Percentiles rank a stretch among this genome's conserved stretches.
Evolutionary conservation across 1,284 basidiomycete species (phyloP).

Genomic region (Salmacisia buchloeana): DNA sequence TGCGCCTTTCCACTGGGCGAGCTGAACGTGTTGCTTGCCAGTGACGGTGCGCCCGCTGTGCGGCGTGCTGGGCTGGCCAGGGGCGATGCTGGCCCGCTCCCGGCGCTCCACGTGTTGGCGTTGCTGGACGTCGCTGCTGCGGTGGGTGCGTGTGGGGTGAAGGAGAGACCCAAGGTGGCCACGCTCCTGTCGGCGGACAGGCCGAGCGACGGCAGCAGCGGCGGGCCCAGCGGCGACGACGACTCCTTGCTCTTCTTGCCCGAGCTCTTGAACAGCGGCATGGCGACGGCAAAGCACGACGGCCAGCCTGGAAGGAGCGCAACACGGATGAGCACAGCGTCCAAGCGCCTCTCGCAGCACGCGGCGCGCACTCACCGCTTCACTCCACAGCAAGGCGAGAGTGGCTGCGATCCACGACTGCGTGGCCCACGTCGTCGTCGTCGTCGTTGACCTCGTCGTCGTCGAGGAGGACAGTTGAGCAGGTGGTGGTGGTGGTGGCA

Average conservation of each 20-base stretch:
- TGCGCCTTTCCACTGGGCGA: background rate
- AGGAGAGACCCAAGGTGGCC: background rate
- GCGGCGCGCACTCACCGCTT: too few relatives aligned
- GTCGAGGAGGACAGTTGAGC: too few relatives aligned
- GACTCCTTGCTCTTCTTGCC: background rate
- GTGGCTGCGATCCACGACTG: too few relatives aligned
- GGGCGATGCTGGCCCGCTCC: background rate
- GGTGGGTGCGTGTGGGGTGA: background rate
- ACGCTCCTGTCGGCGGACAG: background rate
- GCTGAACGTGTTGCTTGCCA: background rate
- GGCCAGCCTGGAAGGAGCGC: too few relatives aligned
- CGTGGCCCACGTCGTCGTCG: too few relatives aligned
- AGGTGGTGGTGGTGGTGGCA: too few relatives aligned
- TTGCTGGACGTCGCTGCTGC: background rate
- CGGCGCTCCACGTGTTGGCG: background rate
- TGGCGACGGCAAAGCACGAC: background rate
- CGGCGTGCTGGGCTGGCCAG: background rate
- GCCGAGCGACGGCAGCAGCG: background rate
- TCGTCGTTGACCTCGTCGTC: too few relatives aligned
- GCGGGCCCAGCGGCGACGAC: background rate
- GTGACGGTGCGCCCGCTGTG: background rate
- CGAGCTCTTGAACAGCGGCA: conserved; percentile 2
- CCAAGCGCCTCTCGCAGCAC: too few relatives aligned
- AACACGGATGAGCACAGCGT: too few relatives aligned
- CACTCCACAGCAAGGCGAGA: too few relatives aligned